phyloP scores from a whole-genome alignment of 2,329 filamentous ascomycete genomes.

The Fusarium sp. region DNA sequence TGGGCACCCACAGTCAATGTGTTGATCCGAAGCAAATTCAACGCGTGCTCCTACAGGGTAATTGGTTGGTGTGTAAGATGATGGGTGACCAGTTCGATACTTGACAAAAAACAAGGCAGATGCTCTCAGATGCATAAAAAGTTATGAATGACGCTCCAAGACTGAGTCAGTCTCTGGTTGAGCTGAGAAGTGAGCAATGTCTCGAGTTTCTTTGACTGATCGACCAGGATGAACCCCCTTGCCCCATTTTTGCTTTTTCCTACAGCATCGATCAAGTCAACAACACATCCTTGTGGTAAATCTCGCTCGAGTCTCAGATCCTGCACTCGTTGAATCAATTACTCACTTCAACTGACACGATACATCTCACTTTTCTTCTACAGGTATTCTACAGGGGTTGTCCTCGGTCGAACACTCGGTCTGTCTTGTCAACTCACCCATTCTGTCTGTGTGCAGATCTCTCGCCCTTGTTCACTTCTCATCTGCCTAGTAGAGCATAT shows the following conservation, averaged over 20 bases:
- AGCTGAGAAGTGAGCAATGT: constrained; percentile 35
- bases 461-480: constrained; percentile 23
- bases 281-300: constrained; percentile 27
- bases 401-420: constrained; percentile 19
- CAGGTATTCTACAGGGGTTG: constrained; percentile 14
- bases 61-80: background rate
- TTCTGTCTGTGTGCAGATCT: constrained; percentile 18
- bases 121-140: constrained; percentile 7
- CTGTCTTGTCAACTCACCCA: background rate
- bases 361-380: constrained; percentile 13
- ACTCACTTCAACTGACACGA: constrained; percentile 9
- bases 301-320: constrained; percentile 38
- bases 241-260: constrained; percentile 26
- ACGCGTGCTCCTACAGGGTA: background rate
- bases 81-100: background rate
- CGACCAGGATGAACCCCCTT: constrained; percentile 3
- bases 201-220: constrained; percentile 22
- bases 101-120: constrained; percentile 6
- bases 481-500: background rate
- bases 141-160: background rate
- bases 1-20: accelerated
- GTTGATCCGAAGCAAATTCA: background rate
- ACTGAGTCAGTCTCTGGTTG: constrained; percentile 15
- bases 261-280: background rate
- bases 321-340: constrained; percentile 42